phyloP scores from a whole-genome alignment of 2,329 filamentous ascomycete species.

The Chaetomium sp. region DNA sequence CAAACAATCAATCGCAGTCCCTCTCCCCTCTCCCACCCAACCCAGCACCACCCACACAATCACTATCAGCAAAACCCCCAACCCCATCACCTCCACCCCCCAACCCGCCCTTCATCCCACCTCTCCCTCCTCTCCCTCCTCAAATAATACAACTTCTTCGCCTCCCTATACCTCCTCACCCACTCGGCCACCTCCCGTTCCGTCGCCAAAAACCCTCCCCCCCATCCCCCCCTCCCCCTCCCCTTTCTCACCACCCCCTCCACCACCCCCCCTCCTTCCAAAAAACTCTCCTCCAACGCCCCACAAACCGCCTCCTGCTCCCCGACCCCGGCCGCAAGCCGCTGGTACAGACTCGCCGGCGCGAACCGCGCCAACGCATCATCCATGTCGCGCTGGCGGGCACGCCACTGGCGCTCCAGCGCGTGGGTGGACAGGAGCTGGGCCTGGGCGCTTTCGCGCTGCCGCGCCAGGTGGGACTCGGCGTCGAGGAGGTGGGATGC shows the following conservation, averaged over 20 bases:
- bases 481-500: slow-evolving; percentile 64
- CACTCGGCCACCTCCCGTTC: slow-evolving; percentile 87
- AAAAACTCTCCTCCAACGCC: slow-evolving; percentile 89
- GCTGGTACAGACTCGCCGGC: slow-evolving; percentile 82
- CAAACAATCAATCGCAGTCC: too few relatives aligned
- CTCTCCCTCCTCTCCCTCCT: slow-evolving; percentile 84
- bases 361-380: slow-evolving; percentile 80
- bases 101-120: slow-evolving; percentile 95
- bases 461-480: slow-evolving; percentile 58
- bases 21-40: neutral
- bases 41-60: neutral
- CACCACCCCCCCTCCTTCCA: slow-evolving; percentile 54
- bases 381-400: slow-evolving; percentile 89
- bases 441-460: slow-evolving; percentile 73
- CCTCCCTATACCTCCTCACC: slow-evolving; percentile 78
- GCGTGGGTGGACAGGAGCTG: slow-evolving; percentile 81
- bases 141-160: slow-evolving; percentile 75
- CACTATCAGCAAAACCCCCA: neutral
- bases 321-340: slow-evolving; percentile 71
- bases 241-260: slow-evolving; percentile 13
- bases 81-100: slow-evolving; percentile 70
- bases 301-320: slow-evolving; percentile 82
- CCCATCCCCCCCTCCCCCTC: slow-evolving; percentile 46
- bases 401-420: slow-evolving; percentile 87
- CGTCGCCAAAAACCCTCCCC: slow-evolving; percentile 55